Base-by-base conservation (phyloP, 2,329 filamentous ascomycete genomes). In the Chrysosporium keratinophilum region DNA sequence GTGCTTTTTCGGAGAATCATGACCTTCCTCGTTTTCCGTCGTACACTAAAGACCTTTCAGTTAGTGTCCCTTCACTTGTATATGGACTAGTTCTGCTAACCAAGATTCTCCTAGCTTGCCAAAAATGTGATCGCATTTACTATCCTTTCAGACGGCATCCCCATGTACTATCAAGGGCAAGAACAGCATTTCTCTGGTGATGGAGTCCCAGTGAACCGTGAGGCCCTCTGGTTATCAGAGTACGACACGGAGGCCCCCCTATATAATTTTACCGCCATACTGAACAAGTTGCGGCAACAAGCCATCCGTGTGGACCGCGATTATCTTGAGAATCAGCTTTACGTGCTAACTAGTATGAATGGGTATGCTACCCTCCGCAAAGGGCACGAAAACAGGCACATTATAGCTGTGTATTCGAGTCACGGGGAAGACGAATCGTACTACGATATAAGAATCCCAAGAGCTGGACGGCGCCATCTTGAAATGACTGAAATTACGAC, bases 141-240 rank as follows among this genome's bases (percentile, higher is more conserved):
- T n/a, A 74, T 85, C 31, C 74, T 85, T 15, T 62, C 64, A 33
- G 66, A 82, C 52, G 82, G 82, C 17, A 78, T 84, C 39, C 81
- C 81, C 1, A 79, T 83, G 53, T 73, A 84, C 34, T 85, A 84
- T 66, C 76, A 83, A 59, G 82, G 82, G 28, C 79, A 82, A 57
- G 82, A 85, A 65, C 82, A 85, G 61, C 78, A 77, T 56, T 81
- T 76, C 63, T 64, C 70, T 1, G 76, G 76, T 19, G 72, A 71
- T n/a, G 71, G 65, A 37, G 67, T 67, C 44, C 78, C 78, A 7
- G 67, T 73, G 0, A 73, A 71, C 49, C 77, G 79, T n/a, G 79
- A 82, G 62, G 77, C 79, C 6, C 69, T 78, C 41, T 83, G 80
- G 81, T 65, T 74, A 10, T 77, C 75, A 10, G 67, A 67, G 5